Base-by-base conservation (phyloP, 202 grass and related monocot genomes). In the Zizania palustris region DNA sequence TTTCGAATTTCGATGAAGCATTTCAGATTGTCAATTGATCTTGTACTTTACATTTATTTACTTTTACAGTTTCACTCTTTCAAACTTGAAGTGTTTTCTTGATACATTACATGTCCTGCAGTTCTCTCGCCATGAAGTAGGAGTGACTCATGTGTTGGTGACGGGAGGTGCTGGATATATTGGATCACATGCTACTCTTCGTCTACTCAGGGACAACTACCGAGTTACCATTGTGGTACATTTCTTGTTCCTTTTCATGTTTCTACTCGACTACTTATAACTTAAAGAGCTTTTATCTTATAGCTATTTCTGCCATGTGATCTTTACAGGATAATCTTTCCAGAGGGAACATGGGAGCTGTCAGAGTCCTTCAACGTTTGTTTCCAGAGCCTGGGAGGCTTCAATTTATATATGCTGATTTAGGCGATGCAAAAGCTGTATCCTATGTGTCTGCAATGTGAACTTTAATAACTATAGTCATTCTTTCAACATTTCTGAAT, bases 331-430 rank as follows among this genome's bases (percentile, higher is more conserved):
- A 93, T 83, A 93, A 93, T 67, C 91, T 93, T 75, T 90, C 91
- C 11, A 88, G 91, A 74, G 91, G 91, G 56, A 93, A 93, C 65
- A 88, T 88, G 76, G 91, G 87, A 63, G 91, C 91, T 40, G 85
- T 93, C 11, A 90, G 61, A 85, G 59, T 75, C 71, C 85, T 93
- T 61, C 88, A 84, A 65, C 60, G 71, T 49, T 39, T 93, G 21
- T 93, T 93, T 63, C 85, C 91, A 81, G 79, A 90, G 43, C 85
- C 79, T 59, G 91, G 91, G 51, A 93, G 85, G 80, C 85, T 93
- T 81, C 91, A 93, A 35, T 93, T 93, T 88, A 90, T 93, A 48
- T 88, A 90, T 88, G 88, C 91, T 93, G 91, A 93, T 78, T 78
- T 93, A 69, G 91, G 91, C 13, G 88, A 93, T 71, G 54, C 88